Conservation (phyloP, 345 rosid genomes). For the Linum lewisii region DNA sequence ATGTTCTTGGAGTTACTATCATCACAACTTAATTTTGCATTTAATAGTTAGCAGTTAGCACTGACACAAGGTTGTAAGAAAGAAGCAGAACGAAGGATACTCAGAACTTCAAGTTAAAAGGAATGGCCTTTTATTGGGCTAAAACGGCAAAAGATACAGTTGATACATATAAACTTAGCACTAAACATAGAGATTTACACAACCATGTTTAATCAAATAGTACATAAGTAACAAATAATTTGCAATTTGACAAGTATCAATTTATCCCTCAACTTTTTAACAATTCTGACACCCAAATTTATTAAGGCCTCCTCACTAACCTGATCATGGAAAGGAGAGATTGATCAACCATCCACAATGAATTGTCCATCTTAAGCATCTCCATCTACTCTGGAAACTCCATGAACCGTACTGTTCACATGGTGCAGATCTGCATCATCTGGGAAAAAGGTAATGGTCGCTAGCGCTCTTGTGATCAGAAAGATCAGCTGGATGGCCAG, state of each 20-base stretch:
- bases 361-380: constrained; percentile 1
- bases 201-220: constrained; percentile 1
- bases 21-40: no score
- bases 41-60: neutral
- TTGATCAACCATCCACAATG: no score
- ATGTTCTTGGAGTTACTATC: neutral
- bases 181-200: constrained; percentile 17
- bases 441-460: constrained; percentile 62
- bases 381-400: constrained; percentile 48
- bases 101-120: neutral
- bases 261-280: no score
- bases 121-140: neutral
- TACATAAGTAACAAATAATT: no score
- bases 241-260: no score
- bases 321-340: no score
- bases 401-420: constrained; percentile 59
- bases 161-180: no score
- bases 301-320: no score
- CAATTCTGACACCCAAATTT: no score
- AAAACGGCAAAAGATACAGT: neutral
- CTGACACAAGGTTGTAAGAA: neutral
- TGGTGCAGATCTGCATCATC: constrained; percentile 75
- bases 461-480: constrained; percentile 51
- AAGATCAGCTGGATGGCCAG: constrained; percentile 52
- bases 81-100: neutral